Evolutionary conservation across 345 rosid genomes (phyloP).

Genomic region (Bruguiera gymnorhiza): DNA sequence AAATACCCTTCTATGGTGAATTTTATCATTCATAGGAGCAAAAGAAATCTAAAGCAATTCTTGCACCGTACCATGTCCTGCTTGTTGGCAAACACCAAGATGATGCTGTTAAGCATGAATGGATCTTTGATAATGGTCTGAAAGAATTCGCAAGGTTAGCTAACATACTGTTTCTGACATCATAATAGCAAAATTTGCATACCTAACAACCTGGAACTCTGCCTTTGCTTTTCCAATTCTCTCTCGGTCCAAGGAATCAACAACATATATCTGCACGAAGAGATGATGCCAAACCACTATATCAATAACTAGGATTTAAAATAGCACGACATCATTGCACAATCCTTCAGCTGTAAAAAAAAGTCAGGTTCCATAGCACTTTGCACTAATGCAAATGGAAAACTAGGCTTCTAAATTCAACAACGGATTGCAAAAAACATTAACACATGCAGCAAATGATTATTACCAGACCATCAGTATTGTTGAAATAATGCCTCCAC

Average conservation of each 20-base stretch:
- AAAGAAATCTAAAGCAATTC: not conserved
- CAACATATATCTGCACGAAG: conserved; percentile 77
- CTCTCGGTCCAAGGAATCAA: conserved; percentile 97
- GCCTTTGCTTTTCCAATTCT: conserved; percentile 85
- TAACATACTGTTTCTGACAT: conserved; percentile 21
- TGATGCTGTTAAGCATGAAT: conserved; percentile 88
- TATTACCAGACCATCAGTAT: conserved; percentile 95
- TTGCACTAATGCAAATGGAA: not conserved
- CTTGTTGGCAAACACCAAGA: conserved; percentile 96
- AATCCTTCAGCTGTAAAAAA: not conserved
- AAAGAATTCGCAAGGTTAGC: conserved; percentile 23
- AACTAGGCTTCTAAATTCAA: not conserved
- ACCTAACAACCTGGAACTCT: conserved; percentile 73
- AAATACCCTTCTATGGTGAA: not conserved
- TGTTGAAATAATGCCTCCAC: conserved; percentile 98
- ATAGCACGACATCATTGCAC: not conserved
- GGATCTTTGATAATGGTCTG: conserved; percentile 96
- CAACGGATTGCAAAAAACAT: not conserved
- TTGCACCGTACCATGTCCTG: conserved; percentile 83
- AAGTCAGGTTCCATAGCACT: not conserved
- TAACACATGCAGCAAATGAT: not conserved
- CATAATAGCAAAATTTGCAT: conserved; percentile 13
- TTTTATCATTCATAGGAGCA: not conserved
- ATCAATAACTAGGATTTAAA: not conserved
- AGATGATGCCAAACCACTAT: not conserved